Evolutionary conservation across 306 rosid genomes (phyloP), one percentile per base, ranked within the genome.

Genomic region (Begonia peltatifolia): DNA sequence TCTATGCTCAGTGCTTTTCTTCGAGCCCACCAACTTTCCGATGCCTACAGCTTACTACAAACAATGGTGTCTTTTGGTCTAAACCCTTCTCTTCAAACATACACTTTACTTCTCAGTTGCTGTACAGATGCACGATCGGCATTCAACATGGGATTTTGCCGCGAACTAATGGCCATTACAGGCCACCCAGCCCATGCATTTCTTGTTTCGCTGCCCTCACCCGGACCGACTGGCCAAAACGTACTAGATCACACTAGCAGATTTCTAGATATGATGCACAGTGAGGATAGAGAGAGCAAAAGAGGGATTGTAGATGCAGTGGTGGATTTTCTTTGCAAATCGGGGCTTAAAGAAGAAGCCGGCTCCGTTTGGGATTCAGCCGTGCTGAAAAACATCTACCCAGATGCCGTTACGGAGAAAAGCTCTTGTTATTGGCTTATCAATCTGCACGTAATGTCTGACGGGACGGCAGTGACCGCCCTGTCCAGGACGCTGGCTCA

Each of bases 321-420:
- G 59, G 97, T 89, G 38, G 95, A 89, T 70, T 89, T 89, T 67
- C 94, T 89, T 68, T 87, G 82, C 71, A 89, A 89, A 68, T 78
- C 95, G 4, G 97, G 97, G 66, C 90, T 89, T 22, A 89, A 89
- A 74, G 97, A 89, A 67, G 97, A 89, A 74, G 97, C 97, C 2
- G 94, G 97, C 25, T 89, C 87, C 1, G 89, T 89, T 44, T 89
- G 95, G 97, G 97, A 89, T 71, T 95, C 78, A 52, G 97, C 93
- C 53, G 87, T 83, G 1, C 75, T 72, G 41, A 84, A 70, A 69
- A 89, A 85, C 49, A 89, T 89, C n/a, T 89, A 89, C 41, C 97
- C 97, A 16, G 94, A 89, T 36, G 94, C 95, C 0, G 76, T 89
- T 41, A 84, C 56, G 68, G 87, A 84, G 83, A 82, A 84, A 58